A percentile compares a stretch with the other conserved stretches of the same genome.
These are phyloP conservation scores for Neurospora africana DNA, from an alignment of 495 filamentous ascomycete species.

Conservation along the genomic window DNA sequence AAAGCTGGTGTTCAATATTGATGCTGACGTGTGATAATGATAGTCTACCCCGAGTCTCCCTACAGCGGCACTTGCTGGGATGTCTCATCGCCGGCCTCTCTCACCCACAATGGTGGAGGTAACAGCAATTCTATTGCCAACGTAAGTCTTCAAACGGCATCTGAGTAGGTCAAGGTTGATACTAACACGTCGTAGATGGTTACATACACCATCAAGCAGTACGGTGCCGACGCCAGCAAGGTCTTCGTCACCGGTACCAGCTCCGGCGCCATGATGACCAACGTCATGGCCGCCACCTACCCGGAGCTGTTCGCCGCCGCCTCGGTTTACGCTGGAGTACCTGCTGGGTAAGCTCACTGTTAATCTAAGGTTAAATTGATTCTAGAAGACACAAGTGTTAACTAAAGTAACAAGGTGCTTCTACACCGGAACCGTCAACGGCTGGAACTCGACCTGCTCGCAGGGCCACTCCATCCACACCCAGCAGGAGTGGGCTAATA, in stretches of 20 bases:
- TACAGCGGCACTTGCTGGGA: conserved; percentile 49
- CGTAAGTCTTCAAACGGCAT: background rate
- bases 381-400: no score
- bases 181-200: conserved; percentile 36
- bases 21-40: no score
- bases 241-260: conserved; percentile 44
- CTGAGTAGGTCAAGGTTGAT: background rate
- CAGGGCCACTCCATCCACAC: conserved; percentile 30
- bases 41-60: conserved; percentile 36
- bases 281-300: conserved; percentile 48
- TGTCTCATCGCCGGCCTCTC: conserved; percentile 40
- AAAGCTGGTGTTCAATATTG: no score
- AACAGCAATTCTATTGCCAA: conserved; percentile 49
- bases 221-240: conserved; percentile 36
- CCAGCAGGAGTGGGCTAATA: conserved; percentile 32
- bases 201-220: conserved; percentile 35
- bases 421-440: conserved; percentile 29
- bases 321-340: conserved; percentile 32
- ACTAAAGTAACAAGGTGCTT: no score
- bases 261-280: conserved; percentile 42
- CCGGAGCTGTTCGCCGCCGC: conserved; percentile 46
- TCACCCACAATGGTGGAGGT: conserved; percentile 48
- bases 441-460: conserved; percentile 38
- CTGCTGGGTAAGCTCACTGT: no score
- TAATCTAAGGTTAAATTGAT: no score